These are phyloP conservation scores for Mesembryanthemum crystallinum DNA, from an alignment of 148 eudicot species.

Conservation along the genomic window DNA sequence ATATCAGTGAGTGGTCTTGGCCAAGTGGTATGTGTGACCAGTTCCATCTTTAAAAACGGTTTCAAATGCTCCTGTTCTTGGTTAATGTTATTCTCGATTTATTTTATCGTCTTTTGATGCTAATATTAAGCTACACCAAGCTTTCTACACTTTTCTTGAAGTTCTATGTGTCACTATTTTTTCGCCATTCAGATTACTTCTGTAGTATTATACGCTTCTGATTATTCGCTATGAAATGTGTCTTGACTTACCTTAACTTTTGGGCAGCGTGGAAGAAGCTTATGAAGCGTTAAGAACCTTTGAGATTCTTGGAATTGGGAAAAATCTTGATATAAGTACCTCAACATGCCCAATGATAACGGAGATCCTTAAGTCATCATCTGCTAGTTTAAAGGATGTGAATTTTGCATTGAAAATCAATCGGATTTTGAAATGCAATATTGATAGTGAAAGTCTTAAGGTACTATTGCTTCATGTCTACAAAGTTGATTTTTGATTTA, in stretches of 20 bases:
- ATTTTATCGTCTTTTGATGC: background rate
- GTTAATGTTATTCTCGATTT: background rate
- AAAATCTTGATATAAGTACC: slow-evolving; percentile 41
- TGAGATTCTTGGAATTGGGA: slow-evolving; percentile 64
- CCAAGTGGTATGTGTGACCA: background rate
- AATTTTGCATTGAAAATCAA: slow-evolving; percentile 61
- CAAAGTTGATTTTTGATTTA: background rate
- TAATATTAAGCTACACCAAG: background rate
- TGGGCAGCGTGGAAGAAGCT: slow-evolving; percentile 68
- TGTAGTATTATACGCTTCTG: background rate
- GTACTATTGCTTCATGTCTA: slow-evolving; percentile 35
- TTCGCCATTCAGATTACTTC: background rate
- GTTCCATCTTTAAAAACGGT: background rate
- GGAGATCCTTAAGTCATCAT: slow-evolving; percentile 46
- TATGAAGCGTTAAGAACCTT: slow-evolving; percentile 75
- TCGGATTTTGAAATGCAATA: slow-evolving; percentile 58
- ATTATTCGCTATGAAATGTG: background rate
- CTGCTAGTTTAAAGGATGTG: slow-evolving; percentile 63
- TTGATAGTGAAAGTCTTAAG: slow-evolving; percentile 39
- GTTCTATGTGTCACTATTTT: background rate
- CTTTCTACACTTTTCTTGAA: background rate
- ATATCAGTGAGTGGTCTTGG: background rate
- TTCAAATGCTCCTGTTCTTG: background rate
- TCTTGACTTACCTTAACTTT: slow-evolving; percentile 14
- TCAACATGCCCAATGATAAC: slow-evolving; percentile 52